Conservation (phyloP, 2,329 filamentous ascomycete species). For the Grosmannia huntii region DNA sequence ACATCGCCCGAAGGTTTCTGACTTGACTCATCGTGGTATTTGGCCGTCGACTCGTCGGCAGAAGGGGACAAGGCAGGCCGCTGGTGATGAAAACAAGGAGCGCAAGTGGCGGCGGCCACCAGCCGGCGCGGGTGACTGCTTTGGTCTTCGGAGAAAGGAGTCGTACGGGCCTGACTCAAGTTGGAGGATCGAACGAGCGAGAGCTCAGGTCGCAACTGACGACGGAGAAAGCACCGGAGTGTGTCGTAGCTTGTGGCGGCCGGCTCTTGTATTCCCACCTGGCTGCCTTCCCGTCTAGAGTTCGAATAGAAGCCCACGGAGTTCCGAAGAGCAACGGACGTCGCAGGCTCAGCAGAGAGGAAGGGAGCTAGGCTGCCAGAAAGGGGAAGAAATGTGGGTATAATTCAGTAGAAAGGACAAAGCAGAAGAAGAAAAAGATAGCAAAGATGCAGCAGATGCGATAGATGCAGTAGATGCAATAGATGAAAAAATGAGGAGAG, state of each 20-base stretch:
- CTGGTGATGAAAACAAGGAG: background rate
- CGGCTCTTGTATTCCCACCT: background rate
- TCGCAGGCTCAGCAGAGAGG: background rate
- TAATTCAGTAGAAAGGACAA: background rate
- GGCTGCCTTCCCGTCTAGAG: background rate
- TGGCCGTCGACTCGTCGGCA: background rate
- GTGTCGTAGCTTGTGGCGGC: no score
- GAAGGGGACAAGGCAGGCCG: background rate
- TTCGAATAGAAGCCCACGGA: background rate
- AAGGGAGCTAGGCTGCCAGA: background rate
- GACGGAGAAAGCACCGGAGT: background rate
- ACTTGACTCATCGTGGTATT: slow-evolving; percentile 50
- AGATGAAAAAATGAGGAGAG: background rate
- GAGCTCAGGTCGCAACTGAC: background rate
- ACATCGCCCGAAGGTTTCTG: slow-evolving; percentile 66
- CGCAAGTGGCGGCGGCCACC: slow-evolving; percentile 6
- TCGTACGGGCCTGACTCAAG: background rate
- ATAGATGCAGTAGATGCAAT: background rate
- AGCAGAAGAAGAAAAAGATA: background rate
- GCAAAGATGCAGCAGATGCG: background rate
- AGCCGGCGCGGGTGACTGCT: slow-evolving; percentile 2
- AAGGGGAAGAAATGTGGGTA: background rate
- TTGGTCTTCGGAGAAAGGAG: background rate
- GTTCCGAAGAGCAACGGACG: background rate
- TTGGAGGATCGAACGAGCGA: background rate